Percentiles rank a stretch among this genome's conserved stretches.
These are phyloP conservation scores for Aschersonia sp. DNA, from an alignment of 2,329 filamentous ascomycete species.

Conservation along the genomic window DNA sequence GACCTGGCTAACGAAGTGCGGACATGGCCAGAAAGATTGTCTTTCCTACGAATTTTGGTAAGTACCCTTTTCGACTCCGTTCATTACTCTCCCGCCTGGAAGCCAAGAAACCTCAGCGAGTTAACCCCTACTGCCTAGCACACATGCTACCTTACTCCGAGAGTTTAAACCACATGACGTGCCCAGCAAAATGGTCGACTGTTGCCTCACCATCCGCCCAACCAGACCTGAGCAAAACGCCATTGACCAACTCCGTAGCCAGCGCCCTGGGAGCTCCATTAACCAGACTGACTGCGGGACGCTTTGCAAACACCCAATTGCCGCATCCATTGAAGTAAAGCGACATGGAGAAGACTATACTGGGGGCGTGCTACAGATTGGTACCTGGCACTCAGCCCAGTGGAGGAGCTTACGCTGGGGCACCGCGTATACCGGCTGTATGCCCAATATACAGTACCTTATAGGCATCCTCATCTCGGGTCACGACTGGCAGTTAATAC, in stretches of 20 bases:
- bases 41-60: no score
- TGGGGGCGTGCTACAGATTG: constrained; percentile 5
- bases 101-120: no score
- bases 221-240: neutral
- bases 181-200: constrained; percentile 5
- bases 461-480: neutral
- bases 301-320: constrained; percentile 6
- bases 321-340: constrained; percentile 7
- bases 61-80: no score
- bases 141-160: no score
- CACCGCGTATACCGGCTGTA: neutral
- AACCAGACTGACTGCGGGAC: constrained; percentile 7
- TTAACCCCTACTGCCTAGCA: no score
- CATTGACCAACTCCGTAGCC: constrained; percentile 1
- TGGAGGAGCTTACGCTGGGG: constrained; percentile 4
- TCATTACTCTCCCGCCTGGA: no score
- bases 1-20: no score
- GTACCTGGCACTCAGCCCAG: constrained; percentile 7
- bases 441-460: neutral
- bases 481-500: neutral
- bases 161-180: neutral
- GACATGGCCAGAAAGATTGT: no score
- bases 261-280: constrained; percentile 3
- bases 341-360: constrained; percentile 3
- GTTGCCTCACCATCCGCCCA: constrained; percentile 2